Conservation (phyloP, 352 stramenopile species). For the Hyaloperonospora brassicae region DNA sequence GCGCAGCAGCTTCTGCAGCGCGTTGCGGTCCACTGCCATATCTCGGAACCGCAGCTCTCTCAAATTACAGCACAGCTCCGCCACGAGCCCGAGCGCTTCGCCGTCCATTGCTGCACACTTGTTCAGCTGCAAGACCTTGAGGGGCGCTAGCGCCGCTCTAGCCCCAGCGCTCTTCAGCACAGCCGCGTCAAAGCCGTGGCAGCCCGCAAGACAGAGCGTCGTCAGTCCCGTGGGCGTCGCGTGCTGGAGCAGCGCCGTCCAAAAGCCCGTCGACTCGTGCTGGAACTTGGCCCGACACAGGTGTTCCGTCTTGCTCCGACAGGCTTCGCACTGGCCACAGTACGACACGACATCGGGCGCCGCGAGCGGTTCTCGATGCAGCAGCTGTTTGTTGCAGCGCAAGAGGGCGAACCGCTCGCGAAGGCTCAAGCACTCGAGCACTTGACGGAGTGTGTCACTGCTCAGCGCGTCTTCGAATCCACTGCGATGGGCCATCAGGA, state of each 20-base stretch:
- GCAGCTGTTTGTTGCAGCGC: constrained; percentile 30
- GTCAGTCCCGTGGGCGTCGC: constrained; percentile 30
- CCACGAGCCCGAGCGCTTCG: constrained; percentile 38
- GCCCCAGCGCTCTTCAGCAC: constrained; percentile 29
- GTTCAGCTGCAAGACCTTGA: constrained; percentile 57
- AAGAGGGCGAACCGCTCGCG: constrained; percentile 57
- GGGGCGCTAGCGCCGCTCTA: constrained; percentile 24
- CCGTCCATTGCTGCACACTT: constrained; percentile 36
- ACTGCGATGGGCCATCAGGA: constrained; percentile 10
- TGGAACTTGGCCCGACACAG: constrained; percentile 41
- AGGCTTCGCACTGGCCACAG: constrained; percentile 48
- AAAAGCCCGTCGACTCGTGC: constrained; percentile 36
- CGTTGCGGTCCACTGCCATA: constrained; percentile 51
- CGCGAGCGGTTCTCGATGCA: constrained; percentile 31
- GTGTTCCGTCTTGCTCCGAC: constrained; percentile 40
- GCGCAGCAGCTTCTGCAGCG: constrained; percentile 40
- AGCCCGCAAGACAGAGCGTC: constrained; percentile 50
- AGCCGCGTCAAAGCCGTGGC: constrained; percentile 32
- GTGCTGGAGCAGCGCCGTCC: constrained; percentile 40
- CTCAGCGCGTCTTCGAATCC: constrained; percentile 19
- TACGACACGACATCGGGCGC: constrained; percentile 41
- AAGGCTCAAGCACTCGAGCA: constrained; percentile 51
- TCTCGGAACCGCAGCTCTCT: constrained; percentile 59
- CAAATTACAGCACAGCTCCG: constrained; percentile 37
- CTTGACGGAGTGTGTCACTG: constrained; percentile 44